Percentiles rank a stretch among this genome's conserved stretches.
Conservation (phyloP, 345 rosid species). For the Hypericum androsaemum region DNA sequence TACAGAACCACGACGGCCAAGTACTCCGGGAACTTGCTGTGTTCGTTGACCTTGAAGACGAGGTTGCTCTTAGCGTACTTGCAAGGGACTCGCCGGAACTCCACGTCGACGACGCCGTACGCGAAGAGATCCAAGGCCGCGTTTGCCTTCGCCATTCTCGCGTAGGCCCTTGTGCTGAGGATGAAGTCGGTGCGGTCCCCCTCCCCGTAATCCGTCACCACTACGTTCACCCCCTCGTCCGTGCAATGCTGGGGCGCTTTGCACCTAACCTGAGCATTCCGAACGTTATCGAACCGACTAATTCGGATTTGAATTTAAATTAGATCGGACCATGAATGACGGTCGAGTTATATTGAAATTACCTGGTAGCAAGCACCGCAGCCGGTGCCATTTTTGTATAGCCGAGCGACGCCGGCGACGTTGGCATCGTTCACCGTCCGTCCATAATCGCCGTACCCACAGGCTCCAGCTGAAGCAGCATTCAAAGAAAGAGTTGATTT, state of each 20-base stretch:
- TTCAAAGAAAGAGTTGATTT: neutral
- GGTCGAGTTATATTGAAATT: no score
- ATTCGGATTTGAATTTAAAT: no score
- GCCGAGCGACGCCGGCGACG: slow-evolving; percentile 69
- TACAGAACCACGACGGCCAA: slow-evolving; percentile 49
- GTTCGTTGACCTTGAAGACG: slow-evolving; percentile 53
- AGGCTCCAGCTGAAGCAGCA: slow-evolving; percentile 52
- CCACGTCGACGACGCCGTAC: slow-evolving; percentile 68
- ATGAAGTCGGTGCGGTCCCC: slow-evolving; percentile 75
- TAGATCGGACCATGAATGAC: no score
- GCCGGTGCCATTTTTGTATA: slow-evolving; percentile 67
- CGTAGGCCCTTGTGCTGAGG: slow-evolving; percentile 57
- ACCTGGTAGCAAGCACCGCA: slow-evolving; percentile 98
- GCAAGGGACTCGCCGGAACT: slow-evolving; percentile 66
- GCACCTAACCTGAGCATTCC: slow-evolving; percentile 58
- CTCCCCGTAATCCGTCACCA: slow-evolving; percentile 78
- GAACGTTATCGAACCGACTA: neutral
- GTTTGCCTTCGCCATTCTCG: slow-evolving; percentile 37
- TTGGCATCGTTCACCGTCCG: slow-evolving; percentile 59
- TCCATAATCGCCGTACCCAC: slow-evolving; percentile 79
- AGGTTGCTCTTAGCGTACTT: slow-evolving; percentile 35
- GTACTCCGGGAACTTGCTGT: slow-evolving; percentile 54
- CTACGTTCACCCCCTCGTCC: slow-evolving; percentile 50
- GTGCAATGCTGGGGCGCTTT: slow-evolving; percentile 45
- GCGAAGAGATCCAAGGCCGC: slow-evolving; percentile 32